A percentile compares a stretch with the other conserved stretches of the same genome.
These are phyloP conservation scores for Pythium periplocum DNA, from an alignment of 352 stramenopile species.

Conservation along the genomic window DNA sequence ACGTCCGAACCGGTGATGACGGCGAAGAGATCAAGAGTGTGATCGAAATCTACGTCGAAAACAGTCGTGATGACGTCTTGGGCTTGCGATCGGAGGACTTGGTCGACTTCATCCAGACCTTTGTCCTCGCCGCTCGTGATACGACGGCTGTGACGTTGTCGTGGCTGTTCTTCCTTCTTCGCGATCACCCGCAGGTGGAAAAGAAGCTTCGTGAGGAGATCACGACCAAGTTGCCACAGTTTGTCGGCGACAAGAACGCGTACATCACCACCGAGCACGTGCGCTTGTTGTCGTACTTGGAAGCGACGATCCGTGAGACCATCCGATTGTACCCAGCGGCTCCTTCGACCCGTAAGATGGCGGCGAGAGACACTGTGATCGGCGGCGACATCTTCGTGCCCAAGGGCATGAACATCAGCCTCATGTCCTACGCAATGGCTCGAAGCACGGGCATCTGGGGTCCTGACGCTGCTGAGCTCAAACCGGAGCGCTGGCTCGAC, in stretches of 20 bases:
- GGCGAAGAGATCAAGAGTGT: conserved; percentile 19
- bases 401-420: conserved; percentile 17
- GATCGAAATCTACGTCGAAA: conserved; percentile 6
- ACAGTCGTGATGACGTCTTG: conserved; percentile 6
- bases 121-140: conserved; percentile 64
- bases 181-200: conserved; percentile 43
- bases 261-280: conserved; percentile 12
- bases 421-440: conserved; percentile 28
- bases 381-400: conserved; percentile 15
- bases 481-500: conserved; percentile 42
- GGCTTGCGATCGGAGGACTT: conserved; percentile 15
- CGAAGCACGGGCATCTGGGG: conserved; percentile 26
- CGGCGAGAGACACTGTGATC: conserved; percentile 43
- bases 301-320: conserved; percentile 17
- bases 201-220: conserved; percentile 42
- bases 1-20: conserved; percentile 16
- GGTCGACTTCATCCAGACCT: conserved; percentile 53
- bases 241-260: neutral
- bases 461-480: conserved; percentile 37
- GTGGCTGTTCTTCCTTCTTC: conserved; percentile 68
- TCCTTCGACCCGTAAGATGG: conserved; percentile 50
- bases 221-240: neutral
- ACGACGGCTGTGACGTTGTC: conserved; percentile 59
- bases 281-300: conserved; percentile 13
- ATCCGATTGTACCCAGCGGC: conserved; percentile 10